Evolutionary conservation across 768 basidiomycete genomes (phyloP), one percentile per base, ranked within the genome.

Genomic region (Candolleomyces eurysporus): DNA sequence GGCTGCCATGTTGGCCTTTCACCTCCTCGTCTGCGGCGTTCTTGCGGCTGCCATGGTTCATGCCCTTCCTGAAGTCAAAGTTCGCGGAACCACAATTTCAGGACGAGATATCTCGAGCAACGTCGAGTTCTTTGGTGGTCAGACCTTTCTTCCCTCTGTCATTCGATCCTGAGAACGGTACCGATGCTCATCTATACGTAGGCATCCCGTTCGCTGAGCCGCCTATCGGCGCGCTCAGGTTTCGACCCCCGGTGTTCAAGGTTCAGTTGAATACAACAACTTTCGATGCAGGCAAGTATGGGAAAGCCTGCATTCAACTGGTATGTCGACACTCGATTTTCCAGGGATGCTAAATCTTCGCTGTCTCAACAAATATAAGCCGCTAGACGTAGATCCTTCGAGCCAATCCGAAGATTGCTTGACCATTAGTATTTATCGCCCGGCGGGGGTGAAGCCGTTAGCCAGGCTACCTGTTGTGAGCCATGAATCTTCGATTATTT

Each of bases 171-270:
- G 36, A 36, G 36, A 36, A 1, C 36, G 6, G 36, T 36, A 5
- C 26, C 26, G 26, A 26, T 4, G 26, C 26, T 4, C 1, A 3
- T 16, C 46, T 32, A 59, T 45, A 36, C 9, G 68, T 60, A 78
- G 83, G 79, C 19, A 83, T 87, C 49, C 84, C 83, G 0, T 87
- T 75, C 57, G 84, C 82, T 26, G 77, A 85, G 61, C 80, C 84
- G 7, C 84, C 85, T n/a, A 57, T 84, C 26, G 83, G 82, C 5
- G 62, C 75, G 39, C 63, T 83, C 22, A 78, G 84, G 43, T 75
- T 85, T 57, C 72, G 74, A 42, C 75, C 76, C 1, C 77, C 83
- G 7, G 74, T 84, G 0, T 73, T 81, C 2, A 78, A 84, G 63
- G 76, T 76, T 19, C 72, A 68, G 0, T 60, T 76, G 0, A 70